Percentiles rank a stretch among this genome's conserved stretches.
Evolutionary conservation across 768 basidiomycete genomes (phyloP).

Genomic region (Mycena epipterygia): DNA sequence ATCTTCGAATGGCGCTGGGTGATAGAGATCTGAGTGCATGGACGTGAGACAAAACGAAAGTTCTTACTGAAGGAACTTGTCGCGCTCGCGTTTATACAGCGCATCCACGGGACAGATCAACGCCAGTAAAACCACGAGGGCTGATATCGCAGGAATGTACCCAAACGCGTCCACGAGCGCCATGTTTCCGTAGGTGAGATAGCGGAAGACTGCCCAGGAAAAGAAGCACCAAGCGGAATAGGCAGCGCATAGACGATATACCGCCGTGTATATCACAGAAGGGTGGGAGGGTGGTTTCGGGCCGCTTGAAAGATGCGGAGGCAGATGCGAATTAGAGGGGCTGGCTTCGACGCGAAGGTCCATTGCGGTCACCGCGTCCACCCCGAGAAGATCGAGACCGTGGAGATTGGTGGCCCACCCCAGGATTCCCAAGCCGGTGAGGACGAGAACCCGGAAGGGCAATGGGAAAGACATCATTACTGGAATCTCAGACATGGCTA

Average conservation of each 20-base stretch:
- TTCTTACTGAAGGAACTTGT: conserved; percentile 82
- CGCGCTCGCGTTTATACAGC: conserved; percentile 78
- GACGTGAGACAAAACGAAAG: conserved; percentile 9
- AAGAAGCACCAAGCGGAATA: conserved; percentile 73
- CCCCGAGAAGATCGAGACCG: conserved; percentile 76
- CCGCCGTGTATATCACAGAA: conserved; percentile 64
- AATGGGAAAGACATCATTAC: conserved; percentile 81
- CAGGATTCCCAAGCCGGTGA: conserved; percentile 84
- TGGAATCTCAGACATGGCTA: conserved; percentile 53
- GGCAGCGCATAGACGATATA: conserved; percentile 76
- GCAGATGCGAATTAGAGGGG: conserved; percentile 42
- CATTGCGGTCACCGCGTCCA: conserved; percentile 82
- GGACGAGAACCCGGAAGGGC: conserved; percentile 90
- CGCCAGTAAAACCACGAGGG: conserved; percentile 66
- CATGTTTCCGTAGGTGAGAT: conserved; percentile 68
- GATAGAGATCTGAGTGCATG: background rate
- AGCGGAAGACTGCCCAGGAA: conserved; percentile 80
- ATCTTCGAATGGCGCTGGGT: conserved; percentile 80
- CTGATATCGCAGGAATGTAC: conserved; percentile 79
- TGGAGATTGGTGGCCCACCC: conserved; percentile 97
- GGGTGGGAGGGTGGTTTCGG: conserved; percentile 53
- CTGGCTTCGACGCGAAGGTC: conserved; percentile 65
- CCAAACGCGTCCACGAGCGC: conserved; percentile 80
- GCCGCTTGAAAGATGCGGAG: conserved; percentile 44
- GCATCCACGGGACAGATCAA: conserved; percentile 79